These are phyloP conservation scores for Coelastrella sp. DNA, from an alignment of 139 green algal genomes.

Conservation along the genomic window DNA sequence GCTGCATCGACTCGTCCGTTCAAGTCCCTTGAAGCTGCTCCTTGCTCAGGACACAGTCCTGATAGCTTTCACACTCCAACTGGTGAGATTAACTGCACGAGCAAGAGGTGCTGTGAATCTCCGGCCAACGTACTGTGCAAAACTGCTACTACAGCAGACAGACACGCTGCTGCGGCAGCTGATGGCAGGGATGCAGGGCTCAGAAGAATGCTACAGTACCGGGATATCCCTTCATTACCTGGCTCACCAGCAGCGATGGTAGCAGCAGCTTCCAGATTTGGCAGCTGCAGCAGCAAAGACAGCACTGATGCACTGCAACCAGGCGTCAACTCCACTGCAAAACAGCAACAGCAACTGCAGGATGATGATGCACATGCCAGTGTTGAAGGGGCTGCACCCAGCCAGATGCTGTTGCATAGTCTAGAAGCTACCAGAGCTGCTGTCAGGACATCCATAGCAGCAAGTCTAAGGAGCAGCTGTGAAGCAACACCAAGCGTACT, in stretches of 20 bases:
- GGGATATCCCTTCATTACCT: neutral
- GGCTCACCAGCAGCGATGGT: neutral
- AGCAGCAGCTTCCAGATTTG: neutral
- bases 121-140: neutral
- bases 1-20: neutral
- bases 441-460: neutral
- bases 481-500: neutral
- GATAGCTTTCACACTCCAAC: too few species aligned
- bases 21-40: too few species aligned
- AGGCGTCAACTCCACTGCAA: too few species aligned
- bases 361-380: too few species aligned
- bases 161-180: neutral
- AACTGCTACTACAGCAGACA: neutral
- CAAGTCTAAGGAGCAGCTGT: neutral
- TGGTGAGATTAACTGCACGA: neutral
- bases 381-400: too few species aligned
- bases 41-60: too few species aligned
- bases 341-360: neutral
- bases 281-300: neutral
- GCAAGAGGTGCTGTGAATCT: neutral
- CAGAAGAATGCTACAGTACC: neutral
- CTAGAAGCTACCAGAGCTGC: neutral
- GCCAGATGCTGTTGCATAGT: too few species aligned
- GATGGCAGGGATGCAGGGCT: neutral
- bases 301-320: too few species aligned